These are phyloP conservation scores for Hypholoma fasciculare DNA, from an alignment of 768 basidiomycete species.

Conservation along the genomic window DNA sequence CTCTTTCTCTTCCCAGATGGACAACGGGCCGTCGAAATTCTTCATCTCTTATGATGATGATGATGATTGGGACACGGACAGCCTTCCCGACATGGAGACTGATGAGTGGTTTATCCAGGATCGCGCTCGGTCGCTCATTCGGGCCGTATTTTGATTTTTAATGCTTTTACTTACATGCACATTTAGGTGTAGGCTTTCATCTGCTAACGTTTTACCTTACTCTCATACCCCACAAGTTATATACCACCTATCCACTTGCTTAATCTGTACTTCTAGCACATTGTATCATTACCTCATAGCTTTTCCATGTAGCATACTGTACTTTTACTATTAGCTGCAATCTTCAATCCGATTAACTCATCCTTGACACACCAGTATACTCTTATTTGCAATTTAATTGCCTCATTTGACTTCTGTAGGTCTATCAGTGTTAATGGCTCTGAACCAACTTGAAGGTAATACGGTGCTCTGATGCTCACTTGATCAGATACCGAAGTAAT, in stretches of 20 bases:
- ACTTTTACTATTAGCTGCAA: slow-evolving; percentile 1
- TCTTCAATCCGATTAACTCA: not conserved
- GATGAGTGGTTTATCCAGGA: slow-evolving; percentile 4
- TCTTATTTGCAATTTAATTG: not conserved
- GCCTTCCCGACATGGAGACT: slow-evolving; percentile 8
- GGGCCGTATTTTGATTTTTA: not conserved
- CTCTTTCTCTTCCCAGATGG: not conserved
- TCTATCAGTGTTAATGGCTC: not conserved
- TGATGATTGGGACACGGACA: slow-evolving; percentile 4
- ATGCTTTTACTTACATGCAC: not conserved
- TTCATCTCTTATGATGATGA: slow-evolving; percentile 1
- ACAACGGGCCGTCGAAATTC: not conserved
- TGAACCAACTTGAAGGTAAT: not conserved
- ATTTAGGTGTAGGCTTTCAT: not conserved
- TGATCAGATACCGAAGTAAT: too few species aligned
- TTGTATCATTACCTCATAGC: not conserved
- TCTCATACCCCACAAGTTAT: not conserved
- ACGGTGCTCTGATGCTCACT: not conserved
- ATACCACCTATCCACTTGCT: not conserved
- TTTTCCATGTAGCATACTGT: not conserved
- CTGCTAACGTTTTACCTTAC: too few species aligned
- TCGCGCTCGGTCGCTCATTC: not conserved
- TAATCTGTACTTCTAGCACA: slow-evolving; percentile 2
- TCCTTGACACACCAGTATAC: not conserved
- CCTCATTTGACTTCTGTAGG: not conserved